These are phyloP conservation scores for Diaporthe ilicicola DNA, from an alignment of 2,329 filamentous ascomycete genomes.

Conservation along the genomic window DNA sequence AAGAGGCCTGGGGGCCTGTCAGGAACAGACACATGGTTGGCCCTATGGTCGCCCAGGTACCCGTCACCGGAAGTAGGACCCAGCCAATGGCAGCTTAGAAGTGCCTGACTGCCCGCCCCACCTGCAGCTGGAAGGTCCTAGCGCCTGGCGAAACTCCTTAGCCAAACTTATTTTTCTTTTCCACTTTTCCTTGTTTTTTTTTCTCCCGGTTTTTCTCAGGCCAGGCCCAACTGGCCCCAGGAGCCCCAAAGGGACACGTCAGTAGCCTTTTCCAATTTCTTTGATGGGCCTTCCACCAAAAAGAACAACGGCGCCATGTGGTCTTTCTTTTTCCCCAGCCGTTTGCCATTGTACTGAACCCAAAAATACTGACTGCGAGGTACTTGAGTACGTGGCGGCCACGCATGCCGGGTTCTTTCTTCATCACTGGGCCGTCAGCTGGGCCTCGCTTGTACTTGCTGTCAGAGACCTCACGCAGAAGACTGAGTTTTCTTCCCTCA, in stretches of 20 bases:
- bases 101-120: constrained; percentile 30
- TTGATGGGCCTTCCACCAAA: neutral
- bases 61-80: constrained; percentile 43
- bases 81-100: constrained; percentile 43
- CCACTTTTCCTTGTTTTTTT: constrained; percentile 18
- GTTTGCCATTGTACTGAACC: neutral
- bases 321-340: neutral
- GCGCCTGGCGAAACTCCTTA: constrained; percentile 14
- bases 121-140: constrained; percentile 32
- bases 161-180: constrained; percentile 26
- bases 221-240: constrained; percentile 3
- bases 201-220: neutral
- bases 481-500: neutral
- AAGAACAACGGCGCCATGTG: constrained; percentile 10
- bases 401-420: neutral
- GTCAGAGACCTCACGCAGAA: neutral
- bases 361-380: neutral
- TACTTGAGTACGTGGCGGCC: constrained; percentile 1
- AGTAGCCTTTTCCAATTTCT: constrained; percentile 5
- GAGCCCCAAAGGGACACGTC: constrained; percentile 7
- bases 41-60: constrained; percentile 49
- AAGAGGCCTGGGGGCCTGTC: constrained; percentile 47
- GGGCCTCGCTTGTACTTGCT: neutral
- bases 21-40: constrained; percentile 49
- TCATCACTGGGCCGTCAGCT: neutral